Evolutionary conservation across 768 basidiomycete genomes (phyloP), one percentile per base, ranked within the genome.

Genomic region (Boletus vermiculosoides): DNA sequence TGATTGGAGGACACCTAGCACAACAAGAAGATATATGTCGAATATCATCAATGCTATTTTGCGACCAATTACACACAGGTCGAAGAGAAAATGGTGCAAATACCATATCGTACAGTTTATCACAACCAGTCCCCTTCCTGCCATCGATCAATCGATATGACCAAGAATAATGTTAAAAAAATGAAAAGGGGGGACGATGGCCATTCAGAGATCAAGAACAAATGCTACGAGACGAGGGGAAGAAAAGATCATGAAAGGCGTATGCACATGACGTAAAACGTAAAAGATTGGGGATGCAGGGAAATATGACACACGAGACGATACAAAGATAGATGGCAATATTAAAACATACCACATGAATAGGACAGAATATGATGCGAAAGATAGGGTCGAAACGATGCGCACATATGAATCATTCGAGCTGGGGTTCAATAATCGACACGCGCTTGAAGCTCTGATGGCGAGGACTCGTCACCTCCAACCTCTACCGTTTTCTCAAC

Each of bases 401-500:
- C 2, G n/a, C 16, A 13, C 5, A 47, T 3, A n/a, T 13, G n/a
- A 13, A 49, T 63, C 40, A 64, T 47, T 23, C 50, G 30, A n/a
- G 2, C 20, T 30, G 56, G 8, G 52, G 56, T 22, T 64, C 62
- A 12, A 31, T 40, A 18, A 54, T 45, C 11, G 65, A 64, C 25
- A 54, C 15, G 12, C 30, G 52, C 18, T 56, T 56, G 46, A 44
- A 34, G 45, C 31, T 54, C 2, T 53, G 45, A 23, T 23, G 55
- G 41, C 11, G 44, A 40, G 5, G 25, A 50, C 0, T 52, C 66
- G 15, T 70, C 66, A 15, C 34, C 52, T 15, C 61, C 70, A 33
- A 70, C 60, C 15, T 70, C 61, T 22, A 70, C 59, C 11, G 64
- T 70, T 47, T 70, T 72, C 42, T 72, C 64, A 1, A 70, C 61